phyloP scores from a whole-genome alignment of 2,329 filamentous ascomycete genomes.

The Geosmithia morbida region DNA sequence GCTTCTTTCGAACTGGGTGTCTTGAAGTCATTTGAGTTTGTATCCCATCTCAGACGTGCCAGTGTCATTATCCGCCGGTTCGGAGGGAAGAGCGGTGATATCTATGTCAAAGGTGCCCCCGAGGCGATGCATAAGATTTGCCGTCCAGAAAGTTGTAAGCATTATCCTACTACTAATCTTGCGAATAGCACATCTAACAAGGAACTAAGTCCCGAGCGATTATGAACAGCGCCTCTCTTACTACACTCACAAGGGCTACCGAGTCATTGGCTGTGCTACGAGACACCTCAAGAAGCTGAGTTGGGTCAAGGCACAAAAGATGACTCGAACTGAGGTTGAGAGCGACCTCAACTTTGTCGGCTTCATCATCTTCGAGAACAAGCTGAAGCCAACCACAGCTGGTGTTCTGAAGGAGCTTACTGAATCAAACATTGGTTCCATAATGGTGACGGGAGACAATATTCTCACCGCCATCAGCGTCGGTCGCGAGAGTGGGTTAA shows the following conservation, averaged over 20 bases:
- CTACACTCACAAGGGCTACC: constrained; percentile 92
- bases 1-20: constrained; percentile 73
- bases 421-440: constrained; percentile 69
- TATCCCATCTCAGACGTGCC: constrained; percentile 79
- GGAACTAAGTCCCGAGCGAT: constrained; percentile 53
- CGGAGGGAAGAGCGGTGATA: constrained; percentile 66
- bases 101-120: constrained; percentile 93
- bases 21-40: constrained; percentile 84
- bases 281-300: constrained; percentile 78
- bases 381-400: constrained; percentile 78
- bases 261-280: constrained; percentile 89
- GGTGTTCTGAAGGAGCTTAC: constrained; percentile 70
- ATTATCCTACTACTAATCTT: background rate
- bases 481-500: constrained; percentile 73
- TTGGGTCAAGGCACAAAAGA: constrained; percentile 91
- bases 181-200: constrained; percentile 3
- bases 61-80: constrained; percentile 88
- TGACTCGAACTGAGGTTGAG: constrained; percentile 77
- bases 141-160: constrained; percentile 59
- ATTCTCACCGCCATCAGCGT: constrained; percentile 95
- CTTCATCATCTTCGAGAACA: constrained; percentile 98
- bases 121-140: constrained; percentile 96
- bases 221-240: constrained; percentile 80
- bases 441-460: constrained; percentile 98
- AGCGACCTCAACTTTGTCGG: constrained; percentile 74